Conservation (phyloP, 495 filamentous ascomycete species). For the Aspergillus bridgeri region DNA sequence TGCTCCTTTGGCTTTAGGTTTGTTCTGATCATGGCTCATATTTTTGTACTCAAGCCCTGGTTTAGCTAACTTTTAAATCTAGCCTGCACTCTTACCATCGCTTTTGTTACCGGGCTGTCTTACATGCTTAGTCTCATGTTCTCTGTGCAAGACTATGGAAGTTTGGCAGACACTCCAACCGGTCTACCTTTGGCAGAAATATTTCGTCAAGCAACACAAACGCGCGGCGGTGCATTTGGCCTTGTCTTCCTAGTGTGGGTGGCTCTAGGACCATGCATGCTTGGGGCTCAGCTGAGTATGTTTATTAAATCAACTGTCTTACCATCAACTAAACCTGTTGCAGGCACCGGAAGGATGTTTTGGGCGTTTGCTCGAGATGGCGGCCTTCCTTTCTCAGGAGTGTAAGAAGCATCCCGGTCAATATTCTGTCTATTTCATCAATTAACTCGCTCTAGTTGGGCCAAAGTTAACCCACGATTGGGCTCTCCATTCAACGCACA, state of each 20-base stretch:
- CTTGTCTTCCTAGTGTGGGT: constrained; percentile 62
- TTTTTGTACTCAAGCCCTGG: constrained; percentile 4
- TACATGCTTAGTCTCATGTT: constrained; percentile 47
- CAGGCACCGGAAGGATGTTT: constrained; percentile 61
- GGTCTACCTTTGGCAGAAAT: constrained; percentile 69
- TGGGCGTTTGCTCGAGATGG: constrained; percentile 76
- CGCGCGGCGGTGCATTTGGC: constrained; percentile 50
- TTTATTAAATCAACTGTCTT: not conserved
- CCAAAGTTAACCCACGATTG: constrained; percentile 23
- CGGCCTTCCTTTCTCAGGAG: constrained; percentile 32
- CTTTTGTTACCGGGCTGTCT: constrained; percentile 40
- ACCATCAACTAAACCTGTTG: constrained; percentile 41
- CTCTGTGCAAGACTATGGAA: constrained; percentile 41
- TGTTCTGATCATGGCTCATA: too few species aligned
- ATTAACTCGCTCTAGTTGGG: constrained; percentile 21
- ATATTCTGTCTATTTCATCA: not conserved
- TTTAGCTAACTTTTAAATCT: not conserved
- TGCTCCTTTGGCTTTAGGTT: constrained; percentile 29
- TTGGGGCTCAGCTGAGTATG: constrained; percentile 52
- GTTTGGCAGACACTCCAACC: constrained; percentile 34
- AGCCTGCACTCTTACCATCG: constrained; percentile 42
- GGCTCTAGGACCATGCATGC: constrained; percentile 34
- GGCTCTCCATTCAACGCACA: constrained; percentile 56
- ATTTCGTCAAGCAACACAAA: constrained; percentile 69
- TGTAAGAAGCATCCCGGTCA: constrained; percentile 16